Percentiles rank a stretch among this genome's conserved stretches.
These are phyloP conservation scores for Zalaria obscura DNA, from an alignment of 2,329 filamentous ascomycete species.

Conservation along the genomic window DNA sequence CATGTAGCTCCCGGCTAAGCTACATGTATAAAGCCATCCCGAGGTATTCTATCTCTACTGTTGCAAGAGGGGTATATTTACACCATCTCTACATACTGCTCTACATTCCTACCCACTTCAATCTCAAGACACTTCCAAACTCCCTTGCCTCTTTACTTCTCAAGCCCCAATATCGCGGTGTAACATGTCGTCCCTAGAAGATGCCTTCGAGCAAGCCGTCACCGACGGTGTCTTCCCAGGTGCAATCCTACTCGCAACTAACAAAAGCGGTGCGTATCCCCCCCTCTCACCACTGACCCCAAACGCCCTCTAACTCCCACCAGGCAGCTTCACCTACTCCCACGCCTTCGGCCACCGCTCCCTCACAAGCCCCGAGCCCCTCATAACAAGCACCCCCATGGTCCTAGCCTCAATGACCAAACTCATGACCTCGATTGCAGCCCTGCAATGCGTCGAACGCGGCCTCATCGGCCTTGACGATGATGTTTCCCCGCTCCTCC, in stretches of 20 bases:
- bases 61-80: too few species aligned
- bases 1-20: too few species aligned
- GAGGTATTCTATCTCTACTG: too few species aligned
- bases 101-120: too few species aligned
- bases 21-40: too few species aligned
- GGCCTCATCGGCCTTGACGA: slow-evolving; percentile 32
- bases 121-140: too few species aligned
- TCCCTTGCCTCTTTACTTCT: not conserved
- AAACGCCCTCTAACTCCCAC: not conserved
- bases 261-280: slow-evolving; percentile 10
- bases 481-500: slow-evolving; percentile 30
- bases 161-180: not conserved
- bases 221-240: slow-evolving; percentile 17
- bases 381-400: slow-evolving; percentile 16
- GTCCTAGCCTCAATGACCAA: slow-evolving; percentile 24
- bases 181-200: slow-evolving; percentile 10
- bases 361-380: slow-evolving; percentile 7
- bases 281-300: not conserved
- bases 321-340: slow-evolving; percentile 16
- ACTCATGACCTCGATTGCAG: slow-evolving; percentile 37
- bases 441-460: slow-evolving; percentile 41
- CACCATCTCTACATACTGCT: too few species aligned
- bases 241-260: slow-evolving; percentile 15
- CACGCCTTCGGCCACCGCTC: slow-evolving; percentile 14
- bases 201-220: slow-evolving; percentile 13